phyloP scores from a whole-genome alignment of 2,329 filamentous ascomycete genomes.

The Lachnellula hyalina region DNA sequence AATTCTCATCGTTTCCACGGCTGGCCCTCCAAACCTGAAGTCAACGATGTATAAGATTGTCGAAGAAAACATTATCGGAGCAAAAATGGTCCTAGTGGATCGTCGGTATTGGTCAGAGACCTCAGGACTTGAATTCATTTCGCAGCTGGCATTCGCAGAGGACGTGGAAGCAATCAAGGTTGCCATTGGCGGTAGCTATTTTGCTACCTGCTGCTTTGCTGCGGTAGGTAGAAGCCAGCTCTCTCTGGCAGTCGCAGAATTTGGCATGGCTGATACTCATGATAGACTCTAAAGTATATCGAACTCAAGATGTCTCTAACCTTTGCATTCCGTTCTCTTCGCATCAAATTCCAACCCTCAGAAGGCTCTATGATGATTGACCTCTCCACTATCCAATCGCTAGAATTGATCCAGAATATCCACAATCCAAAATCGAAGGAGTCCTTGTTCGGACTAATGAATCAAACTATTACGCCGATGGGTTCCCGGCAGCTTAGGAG shows the following conservation, averaged over 20 bases:
- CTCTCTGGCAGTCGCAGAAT: neutral
- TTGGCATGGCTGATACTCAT: conserved; percentile 3
- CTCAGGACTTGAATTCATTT: conserved; percentile 70
- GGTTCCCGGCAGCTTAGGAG: conserved; percentile 76
- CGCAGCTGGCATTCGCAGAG: conserved; percentile 71
- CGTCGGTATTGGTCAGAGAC: conserved; percentile 80
- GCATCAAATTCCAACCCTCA: conserved; percentile 80
- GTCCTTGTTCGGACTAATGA: conserved; percentile 78
- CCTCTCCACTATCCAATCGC: conserved; percentile 74
- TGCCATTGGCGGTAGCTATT: conserved; percentile 76
- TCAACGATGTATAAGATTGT: conserved; percentile 73
- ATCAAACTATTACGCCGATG: conserved; percentile 84
- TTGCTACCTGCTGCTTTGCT: conserved; percentile 77
- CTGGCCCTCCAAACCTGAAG: conserved; percentile 57
- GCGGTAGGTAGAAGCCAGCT: conserved; percentile 54
- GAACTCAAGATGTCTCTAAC: conserved; percentile 62
- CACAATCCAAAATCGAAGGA: conserved; percentile 72
- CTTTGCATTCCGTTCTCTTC: conserved; percentile 74
- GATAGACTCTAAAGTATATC: conserved; percentile 73
- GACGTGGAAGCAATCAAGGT: conserved; percentile 79
- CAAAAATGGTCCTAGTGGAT: conserved; percentile 60
- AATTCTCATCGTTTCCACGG: conserved; percentile 71
- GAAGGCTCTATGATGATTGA: conserved; percentile 97
- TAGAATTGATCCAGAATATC: conserved; percentile 88
- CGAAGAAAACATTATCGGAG: conserved; percentile 62